Base-by-base conservation (phyloP, 2,329 filamentous ascomycete species). In the Beauveria brongniartii region DNA sequence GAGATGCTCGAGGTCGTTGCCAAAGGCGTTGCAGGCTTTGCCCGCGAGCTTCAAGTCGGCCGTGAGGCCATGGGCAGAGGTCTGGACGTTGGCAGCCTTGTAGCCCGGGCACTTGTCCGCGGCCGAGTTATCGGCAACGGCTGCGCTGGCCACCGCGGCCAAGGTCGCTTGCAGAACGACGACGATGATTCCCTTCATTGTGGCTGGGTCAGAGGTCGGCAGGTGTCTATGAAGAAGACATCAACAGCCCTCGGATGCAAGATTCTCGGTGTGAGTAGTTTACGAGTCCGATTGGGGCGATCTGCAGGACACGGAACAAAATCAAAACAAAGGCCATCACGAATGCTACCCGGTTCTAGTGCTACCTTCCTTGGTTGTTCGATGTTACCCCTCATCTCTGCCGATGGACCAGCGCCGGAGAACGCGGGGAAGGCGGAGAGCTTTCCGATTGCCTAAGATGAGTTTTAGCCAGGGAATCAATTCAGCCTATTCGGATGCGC, bases 51-150 rank as follows among this genome's bases (percentile, higher is more conserved):
- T 64, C 28, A 70, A 56, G 22, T 69, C 63, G 2, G 68, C 68
- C 47, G 62, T 87, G 54, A 91, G 73, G 16, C 82, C 82, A 59
- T 75, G 75, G 51, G 71, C 67, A 0, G 74, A 80, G 54, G 77
- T 72, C 56, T 74, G 69, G 18, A 88, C 76, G 67, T 86, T 82
- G 5, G 79, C 81, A 2, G 85, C 87, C 24, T 69, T 77, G 72
- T 90, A 90, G 12, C 87, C 87, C 1, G 85, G 84, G 68, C 87
- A 90, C 5, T 60, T 41, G 20, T 55, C 59, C 5, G 51, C 52
- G 44, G 59, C 51, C 28, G 30, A 43, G 22, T 55, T 55, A 18
- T 50, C n/a, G 12, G 52, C 30, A n/a, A 51, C 52, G n/a, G 52
- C 59, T 5, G 52, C 59, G 34, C 52, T 24, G 47, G 52, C 59